Conservation (phyloP, 768 basidiomycete genomes). For the Lyophyllum shimeji region DNA sequence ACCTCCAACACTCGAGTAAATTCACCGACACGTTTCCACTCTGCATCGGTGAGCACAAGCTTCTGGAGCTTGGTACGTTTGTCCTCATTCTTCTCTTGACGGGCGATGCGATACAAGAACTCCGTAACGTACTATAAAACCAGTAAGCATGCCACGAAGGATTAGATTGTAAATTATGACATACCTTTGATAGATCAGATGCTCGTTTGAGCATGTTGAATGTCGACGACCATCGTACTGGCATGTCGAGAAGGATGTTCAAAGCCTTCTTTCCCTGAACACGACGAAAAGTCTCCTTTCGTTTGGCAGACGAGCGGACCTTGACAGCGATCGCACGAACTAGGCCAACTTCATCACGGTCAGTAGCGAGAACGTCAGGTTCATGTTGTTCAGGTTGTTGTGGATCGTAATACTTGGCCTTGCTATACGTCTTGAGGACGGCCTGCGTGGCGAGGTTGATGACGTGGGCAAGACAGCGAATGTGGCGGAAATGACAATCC, state of each 20-base stretch:
- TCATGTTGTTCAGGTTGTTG: not conserved
- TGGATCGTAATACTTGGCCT: not conserved
- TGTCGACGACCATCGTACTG: not conserved
- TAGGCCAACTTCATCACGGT: not conserved
- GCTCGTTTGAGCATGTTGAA: not conserved
- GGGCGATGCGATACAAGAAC: not conserved
- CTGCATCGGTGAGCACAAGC: not conserved
- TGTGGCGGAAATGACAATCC: no score
- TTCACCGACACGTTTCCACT: not conserved
- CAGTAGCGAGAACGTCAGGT: not conserved
- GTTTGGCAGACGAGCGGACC: not conserved
- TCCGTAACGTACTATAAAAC: not conserved
- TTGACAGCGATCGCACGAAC: not conserved
- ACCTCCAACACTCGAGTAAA: no score
- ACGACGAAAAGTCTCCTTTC: not conserved
- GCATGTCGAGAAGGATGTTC: not conserved
- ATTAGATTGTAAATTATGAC: no score
- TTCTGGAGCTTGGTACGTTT: not conserved
- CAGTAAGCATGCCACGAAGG: no score
- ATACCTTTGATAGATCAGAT: no score
- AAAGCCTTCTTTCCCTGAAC: not conserved
- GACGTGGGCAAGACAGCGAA: constrained; percentile 28
- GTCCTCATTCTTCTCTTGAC: not conserved
- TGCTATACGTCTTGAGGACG: constrained; percentile 11
- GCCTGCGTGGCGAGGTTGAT: constrained; percentile 32